Percentiles rank a stretch among this genome's conserved stretches.
Evolutionary conservation across 371 early-diverging fungal species (phyloP).

Genomic region (Mortierella sp.): DNA sequence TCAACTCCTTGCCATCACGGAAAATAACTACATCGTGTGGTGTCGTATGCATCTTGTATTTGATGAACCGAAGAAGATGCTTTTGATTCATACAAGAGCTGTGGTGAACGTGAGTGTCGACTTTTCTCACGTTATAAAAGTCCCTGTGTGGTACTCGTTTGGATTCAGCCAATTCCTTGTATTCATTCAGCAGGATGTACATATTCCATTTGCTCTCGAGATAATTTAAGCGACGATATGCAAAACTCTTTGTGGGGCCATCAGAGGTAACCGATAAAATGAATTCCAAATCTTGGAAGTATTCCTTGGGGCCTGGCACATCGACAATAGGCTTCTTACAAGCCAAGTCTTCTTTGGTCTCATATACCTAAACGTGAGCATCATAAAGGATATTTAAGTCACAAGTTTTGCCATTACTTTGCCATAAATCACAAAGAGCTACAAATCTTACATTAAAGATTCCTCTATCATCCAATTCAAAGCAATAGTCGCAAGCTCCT

Average conservation of each 20-base stretch:
- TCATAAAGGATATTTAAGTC: background rate
- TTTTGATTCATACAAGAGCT: constrained; percentile 99
- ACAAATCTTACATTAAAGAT: constrained; percentile 67
- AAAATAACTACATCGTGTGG: constrained; percentile 84
- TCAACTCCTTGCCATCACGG: constrained; percentile 80
- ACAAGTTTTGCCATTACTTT: background rate
- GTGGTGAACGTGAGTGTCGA: constrained; percentile 99
- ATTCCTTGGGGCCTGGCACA: constrained; percentile 88
- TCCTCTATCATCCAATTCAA: constrained; percentile 70
- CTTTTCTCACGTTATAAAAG: constrained; percentile 99
- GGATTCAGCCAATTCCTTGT: constrained; percentile 94
- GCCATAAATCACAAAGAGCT: background rate
- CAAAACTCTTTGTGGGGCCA: constrained; percentile 96
- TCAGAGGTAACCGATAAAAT: constrained; percentile 89
- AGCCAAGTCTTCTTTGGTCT: constrained; percentile 27
- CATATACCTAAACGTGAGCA: constrained; percentile 29
- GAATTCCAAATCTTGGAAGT: constrained; percentile 90
- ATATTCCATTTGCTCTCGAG: constrained; percentile 96
- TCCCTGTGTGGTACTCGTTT: constrained; percentile 97
- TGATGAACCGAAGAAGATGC: constrained; percentile 97
- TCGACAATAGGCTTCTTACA: constrained; percentile 59
- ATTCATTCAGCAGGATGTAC: constrained; percentile 93
- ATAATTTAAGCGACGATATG: constrained; percentile 93
- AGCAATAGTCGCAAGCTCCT: constrained; percentile 42
- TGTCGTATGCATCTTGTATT: constrained; percentile 90